Evolutionary conservation across 371 early-diverging fungal species (phyloP).

Genomic region (Apophysomyces elegans): DNA sequence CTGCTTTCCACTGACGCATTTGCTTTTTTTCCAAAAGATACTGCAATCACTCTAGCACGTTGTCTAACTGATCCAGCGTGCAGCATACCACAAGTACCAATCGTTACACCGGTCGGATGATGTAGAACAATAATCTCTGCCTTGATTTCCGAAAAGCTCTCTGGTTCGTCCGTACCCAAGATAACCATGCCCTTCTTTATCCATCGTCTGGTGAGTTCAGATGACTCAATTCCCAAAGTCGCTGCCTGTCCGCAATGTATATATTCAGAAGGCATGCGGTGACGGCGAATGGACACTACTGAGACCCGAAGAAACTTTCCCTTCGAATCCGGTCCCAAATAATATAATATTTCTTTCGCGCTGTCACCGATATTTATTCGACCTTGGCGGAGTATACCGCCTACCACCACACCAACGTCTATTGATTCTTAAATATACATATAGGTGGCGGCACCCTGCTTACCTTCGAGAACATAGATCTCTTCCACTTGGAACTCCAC

Average conservation of each 20-base stretch:
- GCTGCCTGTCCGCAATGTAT: constrained; percentile 86
- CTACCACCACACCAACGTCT: constrained; percentile 62
- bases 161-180: constrained; percentile 51
- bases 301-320: constrained; percentile 55
- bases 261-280: constrained; percentile 75
- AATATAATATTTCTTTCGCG: constrained; percentile 28
- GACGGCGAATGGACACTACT: constrained; percentile 87
- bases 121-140: constrained; percentile 87
- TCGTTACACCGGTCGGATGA: constrained; percentile 64
- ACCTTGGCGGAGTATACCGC: constrained; percentile 60
- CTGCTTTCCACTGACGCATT: neutral
- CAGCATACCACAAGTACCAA: constrained; percentile 89
- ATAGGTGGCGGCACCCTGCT: constrained; percentile 21
- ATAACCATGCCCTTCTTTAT: constrained; percentile 90
- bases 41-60: constrained; percentile 63
- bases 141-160: constrained; percentile 78
- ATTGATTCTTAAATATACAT: neutral
- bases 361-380: constrained; percentile 39
- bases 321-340: constrained; percentile 59
- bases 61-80: constrained; percentile 90
- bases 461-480: constrained; percentile 83
- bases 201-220: constrained; percentile 46
- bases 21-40: constrained; percentile 13
- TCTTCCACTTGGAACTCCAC: constrained; percentile 88
- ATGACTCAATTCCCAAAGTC: constrained; percentile 73